Percentiles rank a stretch among this genome's conserved stretches.
Evolutionary conservation across 2,329 filamentous ascomycete species (phyloP).

Genomic region (Emmonsiellopsis sp.): DNA sequence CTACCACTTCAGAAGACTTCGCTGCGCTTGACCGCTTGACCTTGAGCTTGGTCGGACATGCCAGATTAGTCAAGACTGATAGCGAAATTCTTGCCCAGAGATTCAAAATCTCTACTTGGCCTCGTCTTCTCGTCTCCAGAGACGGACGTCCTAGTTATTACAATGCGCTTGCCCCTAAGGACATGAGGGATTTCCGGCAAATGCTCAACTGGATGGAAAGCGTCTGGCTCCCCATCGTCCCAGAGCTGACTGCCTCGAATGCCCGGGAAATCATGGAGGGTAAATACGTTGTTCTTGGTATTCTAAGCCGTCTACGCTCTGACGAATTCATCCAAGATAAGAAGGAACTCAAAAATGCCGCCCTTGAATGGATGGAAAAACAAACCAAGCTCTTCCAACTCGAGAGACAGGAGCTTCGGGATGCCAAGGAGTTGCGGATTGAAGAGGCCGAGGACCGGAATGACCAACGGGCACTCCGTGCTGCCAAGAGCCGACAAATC

Average conservation of each 20-base stretch:
- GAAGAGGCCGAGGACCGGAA: slow-evolving; percentile 92
- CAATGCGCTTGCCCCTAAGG: slow-evolving; percentile 72
- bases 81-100: slow-evolving; percentile 65
- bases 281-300: slow-evolving; percentile 86
- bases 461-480: slow-evolving; percentile 75
- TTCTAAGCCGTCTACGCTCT: slow-evolving; percentile 69
- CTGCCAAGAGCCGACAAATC: slow-evolving; percentile 84
- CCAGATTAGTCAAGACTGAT: slow-evolving; percentile 84
- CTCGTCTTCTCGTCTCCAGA: slow-evolving; percentile 79
- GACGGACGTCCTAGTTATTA: slow-evolving; percentile 89
- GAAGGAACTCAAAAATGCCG: slow-evolving; percentile 89
- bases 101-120: slow-evolving; percentile 96
- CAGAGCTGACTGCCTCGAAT: slow-evolving; percentile 84
- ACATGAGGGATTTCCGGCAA: slow-evolving; percentile 80
- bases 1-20: slow-evolving; percentile 89
- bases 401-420: slow-evolving; percentile 84
- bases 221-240: slow-evolving; percentile 92
- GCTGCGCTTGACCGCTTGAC: slow-evolving; percentile 76
- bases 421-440: slow-evolving; percentile 88
- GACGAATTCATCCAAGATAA: slow-evolving; percentile 71
- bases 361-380: slow-evolving; percentile 96
- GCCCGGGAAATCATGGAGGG: slow-evolving; percentile 91
- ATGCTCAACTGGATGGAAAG: slow-evolving; percentile 90
- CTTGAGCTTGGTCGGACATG: slow-evolving; percentile 80
- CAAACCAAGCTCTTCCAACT: slow-evolving; percentile 85